phyloP scores from a whole-genome alignment of 2,329 filamentous ascomycete genomes.

The Monilinia fructigena region DNA sequence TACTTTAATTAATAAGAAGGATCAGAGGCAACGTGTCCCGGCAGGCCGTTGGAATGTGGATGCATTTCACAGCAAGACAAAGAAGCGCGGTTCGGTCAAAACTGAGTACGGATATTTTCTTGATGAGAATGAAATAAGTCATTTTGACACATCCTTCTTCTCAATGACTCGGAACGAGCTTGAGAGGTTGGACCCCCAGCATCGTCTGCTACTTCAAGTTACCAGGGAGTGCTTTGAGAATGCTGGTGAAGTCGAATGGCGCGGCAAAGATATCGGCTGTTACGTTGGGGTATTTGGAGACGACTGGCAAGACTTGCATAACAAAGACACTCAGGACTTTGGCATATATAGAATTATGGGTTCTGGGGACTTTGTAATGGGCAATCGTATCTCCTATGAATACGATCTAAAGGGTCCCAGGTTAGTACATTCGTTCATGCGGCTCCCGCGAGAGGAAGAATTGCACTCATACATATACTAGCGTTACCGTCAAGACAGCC shows the following conservation, averaged over 20 bases:
- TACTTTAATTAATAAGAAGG: conserved; percentile 21
- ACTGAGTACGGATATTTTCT: conserved; percentile 4
- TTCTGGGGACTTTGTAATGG: conserved; percentile 38
- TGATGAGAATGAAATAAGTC: neutral
- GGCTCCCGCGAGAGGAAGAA: neutral
- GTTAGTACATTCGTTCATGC: neutral
- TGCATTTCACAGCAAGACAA: conserved; percentile 21
- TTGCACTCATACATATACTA: neutral
- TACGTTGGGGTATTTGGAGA: conserved; percentile 7
- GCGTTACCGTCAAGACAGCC: conserved; percentile 44
- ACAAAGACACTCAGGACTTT: conserved; percentile 24
- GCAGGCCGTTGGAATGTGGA: conserved; percentile 26
- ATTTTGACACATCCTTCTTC: conserved; percentile 42
- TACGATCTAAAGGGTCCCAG: conserved; percentile 42
- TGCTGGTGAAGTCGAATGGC: conserved; percentile 40
- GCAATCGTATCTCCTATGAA: conserved; percentile 47
- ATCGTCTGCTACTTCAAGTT: conserved; percentile 34
- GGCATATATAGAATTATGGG: conserved; percentile 41
- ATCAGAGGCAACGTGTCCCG: conserved; percentile 12
- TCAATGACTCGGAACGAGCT: conserved; percentile 36
- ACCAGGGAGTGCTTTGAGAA: conserved; percentile 37
- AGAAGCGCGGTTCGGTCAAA: neutral
- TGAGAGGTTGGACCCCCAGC: conserved; percentile 34
- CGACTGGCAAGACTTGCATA: conserved; percentile 1
- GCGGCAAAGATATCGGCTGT: conserved; percentile 34